Conservation (phyloP, 1,284 basidiomycete species). For the Cutaneotrichosporon sp. region DNA sequence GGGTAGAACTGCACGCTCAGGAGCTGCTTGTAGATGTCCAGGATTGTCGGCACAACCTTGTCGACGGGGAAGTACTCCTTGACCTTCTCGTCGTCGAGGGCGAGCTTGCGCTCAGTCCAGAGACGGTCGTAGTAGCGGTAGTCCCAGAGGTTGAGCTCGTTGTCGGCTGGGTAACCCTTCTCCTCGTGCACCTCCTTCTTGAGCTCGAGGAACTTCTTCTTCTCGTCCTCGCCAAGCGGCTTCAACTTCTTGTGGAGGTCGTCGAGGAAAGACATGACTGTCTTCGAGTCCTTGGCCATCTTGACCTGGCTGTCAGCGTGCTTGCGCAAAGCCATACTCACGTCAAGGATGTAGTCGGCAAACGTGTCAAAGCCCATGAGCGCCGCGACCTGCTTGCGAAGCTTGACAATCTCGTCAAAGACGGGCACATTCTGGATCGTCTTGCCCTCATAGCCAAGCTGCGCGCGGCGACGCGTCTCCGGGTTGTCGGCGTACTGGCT, state of each 20-base stretch:
- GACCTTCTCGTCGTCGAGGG: slow-evolving; percentile 22
- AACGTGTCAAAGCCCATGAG: slow-evolving; percentile 16
- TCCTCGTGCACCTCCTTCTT: slow-evolving; percentile 17
- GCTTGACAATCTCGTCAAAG: slow-evolving; percentile 16
- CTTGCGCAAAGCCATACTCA: not conserved
- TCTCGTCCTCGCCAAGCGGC: slow-evolving; percentile 17
- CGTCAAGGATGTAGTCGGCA: slow-evolving; percentile 21
- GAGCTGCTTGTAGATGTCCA: slow-evolving; percentile 22
- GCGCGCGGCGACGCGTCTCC: slow-evolving; percentile 15
- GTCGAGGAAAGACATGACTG: slow-evolving; percentile 14
- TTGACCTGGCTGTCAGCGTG: slow-evolving; percentile 10
- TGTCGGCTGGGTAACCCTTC: slow-evolving; percentile 10
- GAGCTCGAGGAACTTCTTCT: slow-evolving; percentile 14
- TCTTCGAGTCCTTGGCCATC: slow-evolving; percentile 23
- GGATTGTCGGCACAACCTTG: slow-evolving; percentile 21
- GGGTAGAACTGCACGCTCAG: slow-evolving; percentile 19
- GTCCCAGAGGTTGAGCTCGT: slow-evolving; percentile 21
- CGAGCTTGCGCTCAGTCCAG: slow-evolving; percentile 19
- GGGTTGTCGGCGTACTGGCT: slow-evolving; percentile 19
- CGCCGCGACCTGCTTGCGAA: slow-evolving; percentile 17
- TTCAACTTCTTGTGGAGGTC: slow-evolving; percentile 18
- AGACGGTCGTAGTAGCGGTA: slow-evolving; percentile 24
- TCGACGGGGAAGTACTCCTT: slow-evolving; percentile 24
- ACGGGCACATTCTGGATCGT: slow-evolving; percentile 16
- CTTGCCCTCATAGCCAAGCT: slow-evolving; percentile 17